Evolutionary conservation across 257 asterid genomes (phyloP).

Genomic region (Apocynum venetum): DNA sequence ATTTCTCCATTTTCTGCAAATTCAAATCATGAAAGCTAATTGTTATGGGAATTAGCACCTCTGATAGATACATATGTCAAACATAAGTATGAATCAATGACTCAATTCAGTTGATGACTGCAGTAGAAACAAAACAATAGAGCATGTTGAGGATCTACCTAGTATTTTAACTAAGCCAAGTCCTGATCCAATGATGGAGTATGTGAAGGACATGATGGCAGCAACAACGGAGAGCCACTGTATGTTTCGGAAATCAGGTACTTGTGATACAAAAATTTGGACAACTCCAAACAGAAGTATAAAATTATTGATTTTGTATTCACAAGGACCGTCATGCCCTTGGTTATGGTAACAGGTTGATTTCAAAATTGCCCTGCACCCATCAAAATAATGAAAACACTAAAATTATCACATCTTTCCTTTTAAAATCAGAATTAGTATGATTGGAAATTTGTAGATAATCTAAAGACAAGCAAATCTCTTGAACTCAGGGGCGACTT

Average conservation of each 20-base stretch:
- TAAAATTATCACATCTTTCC: neutral
- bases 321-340: slow-evolving; percentile 68
- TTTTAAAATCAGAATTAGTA: neutral
- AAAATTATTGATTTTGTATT: slow-evolving; percentile 27
- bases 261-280: slow-evolving; percentile 64
- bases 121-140: neutral
- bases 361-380: slow-evolving; percentile 66
- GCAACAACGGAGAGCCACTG: slow-evolving; percentile 74
- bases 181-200: slow-evolving; percentile 62
- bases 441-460: neutral
- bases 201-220: slow-evolving; percentile 74
- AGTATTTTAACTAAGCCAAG: slow-evolving; percentile 64
- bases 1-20: slow-evolving; percentile 56
- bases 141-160: slow-evolving; percentile 31
- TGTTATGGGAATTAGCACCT: neutral
- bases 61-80: neutral
- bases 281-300: slow-evolving; percentile 64
- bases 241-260: slow-evolving; percentile 68
- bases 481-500: neutral
- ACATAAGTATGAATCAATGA: neutral
- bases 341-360: slow-evolving; percentile 71
- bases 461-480: neutral
- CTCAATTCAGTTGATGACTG: neutral
- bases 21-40: neutral
- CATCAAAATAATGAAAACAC: neutral